Evolutionary conservation across 805 yeast species (phyloP).

Genomic region (Ogataea polymorpha): DNA sequence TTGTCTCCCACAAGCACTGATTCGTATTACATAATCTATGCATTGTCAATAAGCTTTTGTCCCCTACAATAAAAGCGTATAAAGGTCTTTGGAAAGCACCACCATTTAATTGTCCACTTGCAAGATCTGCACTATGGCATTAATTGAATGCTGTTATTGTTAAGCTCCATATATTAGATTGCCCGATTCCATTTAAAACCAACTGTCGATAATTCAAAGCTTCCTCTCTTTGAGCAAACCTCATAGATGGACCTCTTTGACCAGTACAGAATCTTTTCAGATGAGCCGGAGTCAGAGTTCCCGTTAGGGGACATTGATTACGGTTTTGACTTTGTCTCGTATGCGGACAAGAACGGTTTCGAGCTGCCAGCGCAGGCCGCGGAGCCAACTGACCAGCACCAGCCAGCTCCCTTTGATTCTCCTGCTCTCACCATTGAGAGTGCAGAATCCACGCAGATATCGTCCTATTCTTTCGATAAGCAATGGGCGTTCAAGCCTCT

Average conservation of each 20-base stretch:
- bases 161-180: background rate
- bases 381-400: background rate
- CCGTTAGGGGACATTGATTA: background rate
- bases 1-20: background rate
- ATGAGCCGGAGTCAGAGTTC: background rate
- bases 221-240: background rate
- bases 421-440: background rate
- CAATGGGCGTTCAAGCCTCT: constrained; percentile 7
- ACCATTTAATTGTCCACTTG: background rate
- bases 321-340: background rate
- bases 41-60: background rate
- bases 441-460: constrained; percentile 1
- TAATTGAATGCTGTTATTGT: background rate
- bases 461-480: background rate
- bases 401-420: background rate
- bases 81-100: background rate
- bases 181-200: background rate
- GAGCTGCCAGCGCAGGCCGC: background rate
- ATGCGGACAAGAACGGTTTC: background rate
- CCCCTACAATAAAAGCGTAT: background rate
- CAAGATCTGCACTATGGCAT: constrained; percentile 1
- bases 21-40: background rate
- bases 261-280: constrained; percentile 1
- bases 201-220: background rate
- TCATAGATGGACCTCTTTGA: constrained; percentile 1